Conservation (phyloP, 768 basidiomycete species). For the Termitomyces eurrhizus region DNA sequence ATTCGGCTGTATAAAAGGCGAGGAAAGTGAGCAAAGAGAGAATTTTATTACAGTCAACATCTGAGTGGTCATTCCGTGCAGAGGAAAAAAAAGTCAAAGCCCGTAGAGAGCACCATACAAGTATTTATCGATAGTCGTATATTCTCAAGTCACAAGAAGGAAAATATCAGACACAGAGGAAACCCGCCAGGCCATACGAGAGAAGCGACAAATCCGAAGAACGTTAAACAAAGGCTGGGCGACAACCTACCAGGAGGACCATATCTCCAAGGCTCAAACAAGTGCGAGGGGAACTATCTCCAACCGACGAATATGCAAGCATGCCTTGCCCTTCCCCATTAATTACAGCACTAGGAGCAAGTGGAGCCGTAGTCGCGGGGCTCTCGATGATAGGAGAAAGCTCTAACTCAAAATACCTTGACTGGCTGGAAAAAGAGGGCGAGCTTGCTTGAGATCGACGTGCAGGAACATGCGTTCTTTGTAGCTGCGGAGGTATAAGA, state of each 20-base stretch:
- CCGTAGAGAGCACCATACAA: not conserved
- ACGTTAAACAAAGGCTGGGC: not conserved
- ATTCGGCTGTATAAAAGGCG: conserved; percentile 3
- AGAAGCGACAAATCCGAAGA: not conserved
- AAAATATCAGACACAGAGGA: not conserved
- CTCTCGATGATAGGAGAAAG: conserved; percentile 15
- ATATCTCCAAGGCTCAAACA: conserved; percentile 5
- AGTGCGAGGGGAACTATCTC: not conserved
- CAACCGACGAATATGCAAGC: not conserved
- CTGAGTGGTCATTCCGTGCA: not conserved
- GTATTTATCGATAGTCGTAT: not conserved
- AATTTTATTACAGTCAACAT: not conserved
- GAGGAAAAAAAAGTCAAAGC: not conserved
- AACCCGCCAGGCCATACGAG: not conserved
- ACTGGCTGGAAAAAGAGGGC: conserved; percentile 7
- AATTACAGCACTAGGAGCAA: conserved; percentile 9
- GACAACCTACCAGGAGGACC: conserved; percentile 3
- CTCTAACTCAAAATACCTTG: conserved; percentile 14
- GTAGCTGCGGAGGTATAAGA: not conserved
- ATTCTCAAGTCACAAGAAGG: not conserved
- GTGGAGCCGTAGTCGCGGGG: not conserved
- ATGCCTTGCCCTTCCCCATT: not conserved
- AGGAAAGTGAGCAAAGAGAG: not conserved
- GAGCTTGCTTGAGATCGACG: conserved; percentile 1
- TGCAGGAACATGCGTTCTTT: not conserved